Percentiles rank a stretch among this genome's conserved stretches.
phyloP scores from a whole-genome alignment of 2,329 filamentous ascomycete species.

The Aspergillus amoenus region DNA sequence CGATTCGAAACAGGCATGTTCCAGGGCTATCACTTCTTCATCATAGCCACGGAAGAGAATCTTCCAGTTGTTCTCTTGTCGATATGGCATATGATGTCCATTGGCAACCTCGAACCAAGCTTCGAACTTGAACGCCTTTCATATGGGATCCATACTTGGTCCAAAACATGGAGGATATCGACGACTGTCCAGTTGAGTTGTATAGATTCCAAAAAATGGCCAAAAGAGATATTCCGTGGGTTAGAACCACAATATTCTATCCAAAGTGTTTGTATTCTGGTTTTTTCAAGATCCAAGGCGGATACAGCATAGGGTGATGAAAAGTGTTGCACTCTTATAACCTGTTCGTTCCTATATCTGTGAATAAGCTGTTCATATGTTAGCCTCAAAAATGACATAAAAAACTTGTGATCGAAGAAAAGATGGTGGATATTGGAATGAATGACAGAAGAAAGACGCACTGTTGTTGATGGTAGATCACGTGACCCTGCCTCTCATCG shows the following conservation, averaged over 20 bases:
- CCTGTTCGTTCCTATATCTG: background rate
- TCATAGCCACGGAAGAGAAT: too few relatives aligned
- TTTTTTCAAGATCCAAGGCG: background rate
- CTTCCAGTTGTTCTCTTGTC: too few relatives aligned
- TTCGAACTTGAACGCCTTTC: too few relatives aligned
- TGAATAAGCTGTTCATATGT: background rate
- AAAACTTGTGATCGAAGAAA: background rate
- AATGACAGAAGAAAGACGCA: background rate
- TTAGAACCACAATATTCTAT: background rate
- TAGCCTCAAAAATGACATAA: too few relatives aligned
- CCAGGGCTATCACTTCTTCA: background rate
- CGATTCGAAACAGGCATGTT: constrained; percentile 4
- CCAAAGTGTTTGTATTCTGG: background rate
- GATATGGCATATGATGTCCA: too few relatives aligned
- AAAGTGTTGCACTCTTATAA: background rate
- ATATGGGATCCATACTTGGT: too few relatives aligned
- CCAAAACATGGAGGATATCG: too few relatives aligned
- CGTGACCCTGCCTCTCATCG: background rate
- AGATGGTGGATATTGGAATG: background rate
- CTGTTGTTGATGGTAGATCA: background rate
- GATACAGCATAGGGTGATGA: background rate
- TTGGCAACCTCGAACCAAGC: too few relatives aligned
- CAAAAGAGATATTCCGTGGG: background rate
- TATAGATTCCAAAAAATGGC: background rate
- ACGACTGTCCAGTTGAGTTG: background rate